Evolutionary conservation across 805 yeast genomes (phyloP).

Genomic region (Barnettozyma wickerhamii): DNA sequence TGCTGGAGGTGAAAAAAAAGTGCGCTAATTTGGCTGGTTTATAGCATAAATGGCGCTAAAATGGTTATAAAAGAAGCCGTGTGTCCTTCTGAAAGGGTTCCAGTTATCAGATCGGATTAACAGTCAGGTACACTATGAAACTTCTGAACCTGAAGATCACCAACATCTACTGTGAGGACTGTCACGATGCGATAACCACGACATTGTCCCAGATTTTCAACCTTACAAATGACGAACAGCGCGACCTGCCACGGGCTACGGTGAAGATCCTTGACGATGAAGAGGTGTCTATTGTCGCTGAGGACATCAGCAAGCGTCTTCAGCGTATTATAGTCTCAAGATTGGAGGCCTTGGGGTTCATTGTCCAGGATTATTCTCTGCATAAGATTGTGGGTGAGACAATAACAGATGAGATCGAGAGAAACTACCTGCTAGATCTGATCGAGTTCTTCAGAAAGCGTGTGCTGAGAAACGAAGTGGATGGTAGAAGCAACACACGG

Average conservation of each 20-base stretch:
- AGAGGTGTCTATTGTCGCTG: conserved; percentile 10
- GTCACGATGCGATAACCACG: conserved; percentile 36
- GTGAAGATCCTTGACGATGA: conserved; percentile 16
- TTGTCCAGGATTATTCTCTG: conserved; percentile 23
- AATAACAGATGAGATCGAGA: conserved; percentile 2
- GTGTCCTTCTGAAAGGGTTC: neutral
- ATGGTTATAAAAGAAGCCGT: conserved; percentile 1
- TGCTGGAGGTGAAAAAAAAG: neutral
- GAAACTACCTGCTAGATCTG: conserved; percentile 17
- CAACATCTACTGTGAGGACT: conserved; percentile 54
- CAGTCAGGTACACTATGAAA: conserved; percentile 6
- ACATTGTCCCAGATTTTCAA: conserved; percentile 21
- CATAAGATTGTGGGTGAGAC: conserved; percentile 21
- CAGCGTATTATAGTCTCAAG: conserved; percentile 7
- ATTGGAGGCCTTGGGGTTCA: conserved; percentile 16
- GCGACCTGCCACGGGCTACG: conserved; percentile 8
- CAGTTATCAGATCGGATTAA: neutral
- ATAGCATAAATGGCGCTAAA: neutral
- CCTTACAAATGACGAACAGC: neutral
- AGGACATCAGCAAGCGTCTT: conserved; percentile 4
- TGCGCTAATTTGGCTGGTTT: neutral
- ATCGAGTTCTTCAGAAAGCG: conserved; percentile 13
- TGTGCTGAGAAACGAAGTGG: neutral
- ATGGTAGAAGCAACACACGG: no score
- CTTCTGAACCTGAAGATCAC: conserved; percentile 10